These are phyloP conservation scores for Rehmannia glutinosa DNA, from an alignment of 257 asterid genomes.

Conservation along the genomic window DNA sequence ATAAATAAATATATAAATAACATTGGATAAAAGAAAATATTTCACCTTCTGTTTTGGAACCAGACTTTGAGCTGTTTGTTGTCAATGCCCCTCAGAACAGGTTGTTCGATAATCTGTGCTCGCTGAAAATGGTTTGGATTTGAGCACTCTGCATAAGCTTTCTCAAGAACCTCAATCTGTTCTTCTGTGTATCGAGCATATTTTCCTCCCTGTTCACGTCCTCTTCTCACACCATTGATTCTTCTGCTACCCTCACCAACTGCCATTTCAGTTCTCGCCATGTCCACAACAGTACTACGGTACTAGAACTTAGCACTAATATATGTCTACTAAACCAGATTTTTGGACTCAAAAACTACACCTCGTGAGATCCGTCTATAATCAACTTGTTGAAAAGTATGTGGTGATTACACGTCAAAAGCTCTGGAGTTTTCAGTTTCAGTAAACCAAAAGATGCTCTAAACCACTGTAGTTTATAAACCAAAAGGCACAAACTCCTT, in stretches of 20 bases:
- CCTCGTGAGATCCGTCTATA: conserved; percentile 8
- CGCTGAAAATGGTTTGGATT: conserved; percentile 31
- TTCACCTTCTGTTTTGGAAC: conserved; percentile 65
- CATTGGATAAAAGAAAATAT: background rate
- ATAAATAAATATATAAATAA: background rate
- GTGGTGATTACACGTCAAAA: background rate
- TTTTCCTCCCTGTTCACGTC: conserved; percentile 24
- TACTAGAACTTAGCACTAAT: conserved; percentile 10
- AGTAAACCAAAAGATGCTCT: conserved; percentile 10
- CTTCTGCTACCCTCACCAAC: conserved; percentile 14
- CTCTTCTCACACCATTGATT: conserved; percentile 16
- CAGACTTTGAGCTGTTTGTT: conserved; percentile 40
- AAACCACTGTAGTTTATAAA: no score
- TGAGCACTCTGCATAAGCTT: conserved; percentile 31
- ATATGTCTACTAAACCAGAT: conserved; percentile 17
- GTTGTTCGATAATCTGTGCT: conserved; percentile 26
- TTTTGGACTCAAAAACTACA: conserved; percentile 5
- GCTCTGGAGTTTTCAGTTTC: conserved; percentile 4
- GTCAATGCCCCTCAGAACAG: conserved; percentile 25
- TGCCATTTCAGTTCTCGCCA: conserved; percentile 9
- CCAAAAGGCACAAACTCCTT: no score
- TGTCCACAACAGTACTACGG: conserved; percentile 8
- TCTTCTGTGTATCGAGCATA: conserved; percentile 39
- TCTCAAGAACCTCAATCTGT: conserved; percentile 42
- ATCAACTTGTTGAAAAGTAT: background rate